These are phyloP conservation scores for Aspergillus brunneoviolaceus DNA, from an alignment of 2,329 filamentous ascomycete species.

Conservation along the genomic window DNA sequence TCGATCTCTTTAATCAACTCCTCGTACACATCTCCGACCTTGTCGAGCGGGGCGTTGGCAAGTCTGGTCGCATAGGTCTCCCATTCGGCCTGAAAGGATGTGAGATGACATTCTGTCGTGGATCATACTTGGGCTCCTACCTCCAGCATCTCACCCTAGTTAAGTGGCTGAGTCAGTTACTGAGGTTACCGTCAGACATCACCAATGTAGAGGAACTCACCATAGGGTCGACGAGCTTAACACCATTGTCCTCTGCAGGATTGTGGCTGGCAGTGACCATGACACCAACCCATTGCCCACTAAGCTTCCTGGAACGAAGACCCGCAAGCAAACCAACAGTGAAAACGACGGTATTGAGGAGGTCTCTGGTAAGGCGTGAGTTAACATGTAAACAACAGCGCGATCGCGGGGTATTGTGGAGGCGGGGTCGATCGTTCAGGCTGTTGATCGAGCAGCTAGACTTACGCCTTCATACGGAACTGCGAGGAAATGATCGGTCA, in stretches of 20 bases:
- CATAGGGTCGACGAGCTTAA: conserved; percentile 96
- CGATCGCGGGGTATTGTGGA: conserved; percentile 33
- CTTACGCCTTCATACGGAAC: conserved; percentile 71
- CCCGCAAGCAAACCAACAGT: conserved; percentile 86
- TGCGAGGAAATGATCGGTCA: conserved; percentile 30
- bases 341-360: conserved; percentile 89
- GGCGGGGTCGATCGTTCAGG: conserved; percentile 27
- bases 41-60: conserved; percentile 77
- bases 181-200: background rate
- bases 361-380: conserved; percentile 53
- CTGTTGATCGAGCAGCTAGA: conserved; percentile 18
- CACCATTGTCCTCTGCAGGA: conserved; percentile 82
- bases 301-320: conserved; percentile 84
- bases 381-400: conserved; percentile 36
- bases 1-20: conserved; percentile 72
- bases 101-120: conserved; percentile 18
- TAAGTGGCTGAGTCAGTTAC: conserved; percentile 14
- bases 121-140: conserved; percentile 45
- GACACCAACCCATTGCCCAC: conserved; percentile 87
- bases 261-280: conserved; percentile 97
- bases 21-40: conserved; percentile 74
- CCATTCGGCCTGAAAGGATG: conserved; percentile 66
- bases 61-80: conserved; percentile 84
- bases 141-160: conserved; percentile 88
- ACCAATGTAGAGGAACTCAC: conserved; percentile 36